These are phyloP conservation scores for Lentinula raphanica DNA, from an alignment of 768 basidiomycete genomes.

Conservation along the genomic window DNA sequence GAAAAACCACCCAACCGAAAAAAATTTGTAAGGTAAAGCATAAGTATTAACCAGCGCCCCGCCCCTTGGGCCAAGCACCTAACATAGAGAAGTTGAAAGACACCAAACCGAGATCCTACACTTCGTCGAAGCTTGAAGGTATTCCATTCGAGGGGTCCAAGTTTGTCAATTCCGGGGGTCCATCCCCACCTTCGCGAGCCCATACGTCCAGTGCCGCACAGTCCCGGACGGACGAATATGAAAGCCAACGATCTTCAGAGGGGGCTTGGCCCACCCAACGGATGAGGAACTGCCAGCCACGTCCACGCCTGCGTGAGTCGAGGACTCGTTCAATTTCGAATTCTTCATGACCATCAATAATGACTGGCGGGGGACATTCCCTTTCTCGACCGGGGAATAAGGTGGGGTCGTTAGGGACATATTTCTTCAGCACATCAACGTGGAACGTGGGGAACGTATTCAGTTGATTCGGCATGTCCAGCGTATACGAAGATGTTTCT, in stretches of 20 bases:
- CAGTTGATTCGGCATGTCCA: no score
- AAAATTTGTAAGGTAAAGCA: no score
- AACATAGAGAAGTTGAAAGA: no score
- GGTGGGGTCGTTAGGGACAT: constrained; percentile 13
- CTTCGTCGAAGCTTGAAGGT: no score
- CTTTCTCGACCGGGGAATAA: constrained; percentile 20
- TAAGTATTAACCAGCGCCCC: no score
- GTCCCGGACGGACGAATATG: constrained; percentile 9
- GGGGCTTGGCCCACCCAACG: constrained; percentile 17
- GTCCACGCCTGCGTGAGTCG: constrained; percentile 14
- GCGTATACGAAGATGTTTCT: no score
- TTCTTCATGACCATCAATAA: constrained; percentile 13
- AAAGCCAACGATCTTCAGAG: constrained; percentile 17
- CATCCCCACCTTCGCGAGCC: neutral
- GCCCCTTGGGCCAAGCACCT: no score
- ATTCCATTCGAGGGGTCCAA: no score
- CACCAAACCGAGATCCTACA: no score
- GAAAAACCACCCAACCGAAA: no score
- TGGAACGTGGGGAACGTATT: no score
- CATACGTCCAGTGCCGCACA: constrained; percentile 5
- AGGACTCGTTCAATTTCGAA: constrained; percentile 16
- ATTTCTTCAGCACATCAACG: neutral
- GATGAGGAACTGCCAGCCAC: constrained; percentile 20
- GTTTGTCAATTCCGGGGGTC: neutral
- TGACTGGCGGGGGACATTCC: constrained; percentile 9